Percentiles rank a stretch among this genome's conserved stretches.
phyloP scores from a whole-genome alignment of 495 filamentous ascomycete species.

The Xylaria acuta region DNA sequence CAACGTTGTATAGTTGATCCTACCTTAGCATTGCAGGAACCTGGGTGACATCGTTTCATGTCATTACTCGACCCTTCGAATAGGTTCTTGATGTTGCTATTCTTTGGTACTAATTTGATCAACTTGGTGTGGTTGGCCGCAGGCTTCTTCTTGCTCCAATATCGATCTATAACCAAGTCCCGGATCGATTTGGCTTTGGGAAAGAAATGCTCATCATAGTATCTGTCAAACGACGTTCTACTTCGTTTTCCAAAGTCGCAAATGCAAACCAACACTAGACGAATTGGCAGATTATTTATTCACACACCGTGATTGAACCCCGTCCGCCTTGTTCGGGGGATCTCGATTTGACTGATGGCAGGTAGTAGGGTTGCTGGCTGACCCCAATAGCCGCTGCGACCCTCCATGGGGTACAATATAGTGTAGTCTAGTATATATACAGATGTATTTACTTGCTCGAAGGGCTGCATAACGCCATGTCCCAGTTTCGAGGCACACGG shows the following conservation, averaged over 20 bases:
- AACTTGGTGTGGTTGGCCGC: no score
- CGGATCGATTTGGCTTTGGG: not conserved
- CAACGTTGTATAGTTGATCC: conserved; percentile 20
- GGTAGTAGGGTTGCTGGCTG: not conserved
- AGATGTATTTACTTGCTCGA: not conserved
- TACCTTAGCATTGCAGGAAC: conserved; percentile 16
- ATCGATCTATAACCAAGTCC: not conserved
- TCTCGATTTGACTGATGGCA: conserved; percentile 16
- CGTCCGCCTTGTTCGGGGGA: not conserved
- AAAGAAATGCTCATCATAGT: not conserved
- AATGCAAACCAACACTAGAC: not conserved
- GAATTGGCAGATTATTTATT: not conserved
- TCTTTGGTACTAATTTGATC: conserved; percentile 2
- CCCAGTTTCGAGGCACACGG: conserved; percentile 17
- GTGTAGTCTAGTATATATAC: not conserved
- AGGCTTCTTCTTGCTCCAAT: not conserved
- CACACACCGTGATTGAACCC: not conserved
- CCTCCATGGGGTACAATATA: conserved; percentile 5
- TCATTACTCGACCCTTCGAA: not conserved
- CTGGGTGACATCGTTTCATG: conserved; percentile 3
- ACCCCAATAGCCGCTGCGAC: conserved; percentile 6
- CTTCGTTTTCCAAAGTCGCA: not conserved
- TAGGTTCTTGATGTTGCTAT: not conserved
- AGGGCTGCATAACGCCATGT: conserved; percentile 10
- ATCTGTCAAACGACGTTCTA: not conserved